Evolutionary conservation across 495 filamentous ascomycete genomes (phyloP), one percentile per base, ranked within the genome.

Genomic region (Neurospora sp.): DNA sequence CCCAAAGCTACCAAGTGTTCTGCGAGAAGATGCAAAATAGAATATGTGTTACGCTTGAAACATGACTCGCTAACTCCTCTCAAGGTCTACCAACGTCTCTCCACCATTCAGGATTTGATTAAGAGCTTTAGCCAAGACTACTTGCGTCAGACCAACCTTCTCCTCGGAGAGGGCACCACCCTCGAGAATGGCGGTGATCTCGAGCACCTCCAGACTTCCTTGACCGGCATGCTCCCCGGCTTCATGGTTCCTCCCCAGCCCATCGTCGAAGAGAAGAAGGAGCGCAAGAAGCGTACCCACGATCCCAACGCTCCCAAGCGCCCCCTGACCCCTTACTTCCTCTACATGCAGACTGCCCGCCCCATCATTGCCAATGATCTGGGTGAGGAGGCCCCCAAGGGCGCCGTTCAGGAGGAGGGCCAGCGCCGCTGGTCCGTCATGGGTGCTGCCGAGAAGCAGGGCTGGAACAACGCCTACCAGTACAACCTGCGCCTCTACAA

Each of bases 291-390:
- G 89, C 91, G 92, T 73, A 89, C 87, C 53, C 91, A 90, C 75
- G 96, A 99, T 80, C 95, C 95, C 72, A 96, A 97, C 79, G 93
- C 94, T 14, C 96, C 96, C 69, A 97, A 97, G 87, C 89, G 94
- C 20, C 93, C 96, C 27, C 80, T 97, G 74, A 98, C 96, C 20
- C 94, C 96, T 0, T 98, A 94, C 83, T 97, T 99, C 85, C 84
- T 98, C 41, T 98, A 92, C 84, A 93, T 96, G 85, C 89, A 96
- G 76, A 89, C 89, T 41, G 94, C 93, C 61, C 91, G 96, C 38
- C 82, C 86, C 22, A 88, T 88, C 77, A 94, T 98, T 74, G 89
- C 90, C 35, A 85, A 83, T 9, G 94, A 97, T 72, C 85, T 98
- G 22, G 93, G 91, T 14, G 77, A 86, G 3, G 84, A 88, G 42